Evolutionary conservation across 208 protist species (phyloP), one percentile per base, ranked within the genome.

Genomic region (Crithidia fasciculata): DNA sequence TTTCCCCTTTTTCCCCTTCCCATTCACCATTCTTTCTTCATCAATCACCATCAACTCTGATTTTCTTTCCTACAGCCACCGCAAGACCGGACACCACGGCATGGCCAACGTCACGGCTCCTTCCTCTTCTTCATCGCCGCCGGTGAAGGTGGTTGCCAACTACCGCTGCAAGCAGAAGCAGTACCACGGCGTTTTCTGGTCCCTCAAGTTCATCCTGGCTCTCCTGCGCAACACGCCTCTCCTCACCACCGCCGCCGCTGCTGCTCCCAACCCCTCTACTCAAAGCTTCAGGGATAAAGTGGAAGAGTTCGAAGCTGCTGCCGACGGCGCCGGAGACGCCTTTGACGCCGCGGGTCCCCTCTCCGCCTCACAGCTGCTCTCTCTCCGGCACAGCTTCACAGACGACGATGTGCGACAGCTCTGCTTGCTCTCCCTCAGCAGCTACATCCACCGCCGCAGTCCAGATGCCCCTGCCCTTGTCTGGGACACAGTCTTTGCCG

Each of bases 81-180:
- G 28, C 28, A 28, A 28, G 28, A 28, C 28, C 28, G 28, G 28
- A 28, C 28, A 28, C 28, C 28, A 28, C 28, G 28, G 28, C 28
- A 28, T 28, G 28, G 28, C 28, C 28, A 28, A 28, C 28, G 28
- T 28, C 28, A 28, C 28, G 28, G 28, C 28, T 28, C 28, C 28
- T 28, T 28, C 28, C 28, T 28, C 28, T 28, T 28, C 28, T 28
- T 28, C 28, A 28, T 28, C 28, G 39, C 56, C 56, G 8, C 56
- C 39, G 12, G 5, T 18, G 39, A n/a, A 39, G 6, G 4, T 39
- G 61, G 28, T 28, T 28, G 10, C 8, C 8, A 66, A 55, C 37
- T 56, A 60, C 63, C 45, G 62, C 40, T 83, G 78, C 72, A 83
- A 74, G 45, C 50, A 62, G 39, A 77, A 64, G 67, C 78, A 83